A percentile compares a stretch with the other conserved stretches of the same genome.
Evolutionary conservation across 495 filamentous ascomycete genomes (phyloP).

Genomic region (Hyaloscypha variabilis): DNA sequence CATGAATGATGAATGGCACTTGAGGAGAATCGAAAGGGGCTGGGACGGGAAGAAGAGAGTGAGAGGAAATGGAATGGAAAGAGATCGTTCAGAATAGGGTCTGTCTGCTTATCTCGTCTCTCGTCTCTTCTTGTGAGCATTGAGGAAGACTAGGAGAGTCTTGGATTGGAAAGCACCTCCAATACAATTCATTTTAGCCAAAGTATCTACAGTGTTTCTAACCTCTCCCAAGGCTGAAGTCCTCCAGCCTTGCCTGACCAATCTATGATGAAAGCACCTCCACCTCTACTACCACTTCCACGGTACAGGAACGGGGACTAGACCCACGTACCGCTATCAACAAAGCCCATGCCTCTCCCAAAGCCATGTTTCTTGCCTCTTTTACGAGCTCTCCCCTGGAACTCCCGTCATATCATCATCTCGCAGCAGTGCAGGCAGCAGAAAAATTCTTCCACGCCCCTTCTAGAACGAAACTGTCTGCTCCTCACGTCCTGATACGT

Average conservation of each 20-base stretch:
- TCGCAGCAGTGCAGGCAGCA: no score
- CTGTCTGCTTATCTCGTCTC: constrained; percentile 6
- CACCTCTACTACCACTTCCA: not conserved
- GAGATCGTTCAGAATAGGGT: not conserved
- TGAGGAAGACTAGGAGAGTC: not conserved
- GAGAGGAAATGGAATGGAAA: not conserved
- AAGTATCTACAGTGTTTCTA: not conserved
- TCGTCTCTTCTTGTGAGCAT: constrained; percentile 3
- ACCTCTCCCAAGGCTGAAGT: not conserved
- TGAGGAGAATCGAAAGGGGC: not conserved
- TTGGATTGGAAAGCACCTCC: not conserved
- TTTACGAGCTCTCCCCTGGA: not conserved
- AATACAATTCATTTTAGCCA: not conserved
- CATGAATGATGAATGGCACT: not conserved
- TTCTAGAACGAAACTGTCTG: no score
- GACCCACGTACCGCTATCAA: not conserved
- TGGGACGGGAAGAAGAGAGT: not conserved
- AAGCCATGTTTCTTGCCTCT: constrained; percentile 1
- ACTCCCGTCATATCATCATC: no score
- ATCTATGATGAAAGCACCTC: not conserved
- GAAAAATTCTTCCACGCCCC: no score
- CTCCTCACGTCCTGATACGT: not conserved
- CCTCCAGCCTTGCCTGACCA: not conserved
- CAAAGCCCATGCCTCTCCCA: not conserved
- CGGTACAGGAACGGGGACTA: not conserved